A percentile compares a stretch with the other conserved stretches of the same genome.
Conservation (phyloP, 2,329 filamentous ascomycete species). For the Waltergamsia citrina region DNA sequence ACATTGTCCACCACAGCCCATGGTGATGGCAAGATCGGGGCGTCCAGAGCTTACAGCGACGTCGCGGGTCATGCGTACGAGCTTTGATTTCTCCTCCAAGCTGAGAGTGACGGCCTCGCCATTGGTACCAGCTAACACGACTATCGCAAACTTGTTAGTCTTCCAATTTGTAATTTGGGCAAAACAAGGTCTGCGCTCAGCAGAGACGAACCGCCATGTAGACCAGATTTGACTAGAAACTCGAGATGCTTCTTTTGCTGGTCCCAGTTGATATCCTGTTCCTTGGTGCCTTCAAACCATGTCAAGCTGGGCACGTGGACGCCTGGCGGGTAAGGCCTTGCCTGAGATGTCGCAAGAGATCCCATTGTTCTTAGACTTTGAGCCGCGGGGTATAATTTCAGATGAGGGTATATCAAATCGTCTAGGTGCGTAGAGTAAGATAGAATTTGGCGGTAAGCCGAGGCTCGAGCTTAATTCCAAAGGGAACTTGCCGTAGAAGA, state of each 20-base stretch:
- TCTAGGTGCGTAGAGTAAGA: too few species aligned
- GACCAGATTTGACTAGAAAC: constrained; percentile 41
- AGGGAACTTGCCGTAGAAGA: too few species aligned
- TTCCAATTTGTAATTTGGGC: too few species aligned
- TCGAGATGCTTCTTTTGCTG: constrained; percentile 41
- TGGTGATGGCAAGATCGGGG: constrained; percentile 50
- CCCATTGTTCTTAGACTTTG: too few species aligned
- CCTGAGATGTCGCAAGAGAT: too few species aligned
- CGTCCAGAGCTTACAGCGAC: constrained; percentile 48
- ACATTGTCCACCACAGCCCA: constrained; percentile 57
- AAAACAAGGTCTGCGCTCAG: background rate
- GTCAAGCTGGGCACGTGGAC: constrained; percentile 49
- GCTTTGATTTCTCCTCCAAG: constrained; percentile 50
- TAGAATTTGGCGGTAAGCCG: too few species aligned
- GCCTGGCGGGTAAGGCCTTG: constrained; percentile 31
- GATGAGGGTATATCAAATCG: too few species aligned
- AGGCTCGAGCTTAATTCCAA: too few species aligned
- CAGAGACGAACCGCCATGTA: constrained; percentile 35
- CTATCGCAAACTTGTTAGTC: constrained; percentile 10
- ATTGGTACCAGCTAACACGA: constrained; percentile 64
- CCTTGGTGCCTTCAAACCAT: constrained; percentile 36
- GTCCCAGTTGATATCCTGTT: constrained; percentile 46
- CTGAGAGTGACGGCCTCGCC: constrained; percentile 65
- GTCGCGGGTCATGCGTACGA: constrained; percentile 52
- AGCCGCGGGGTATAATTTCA: too few species aligned